Base-by-base conservation (phyloP, 805 yeast genomes). In the Candida golubevii region DNA sequence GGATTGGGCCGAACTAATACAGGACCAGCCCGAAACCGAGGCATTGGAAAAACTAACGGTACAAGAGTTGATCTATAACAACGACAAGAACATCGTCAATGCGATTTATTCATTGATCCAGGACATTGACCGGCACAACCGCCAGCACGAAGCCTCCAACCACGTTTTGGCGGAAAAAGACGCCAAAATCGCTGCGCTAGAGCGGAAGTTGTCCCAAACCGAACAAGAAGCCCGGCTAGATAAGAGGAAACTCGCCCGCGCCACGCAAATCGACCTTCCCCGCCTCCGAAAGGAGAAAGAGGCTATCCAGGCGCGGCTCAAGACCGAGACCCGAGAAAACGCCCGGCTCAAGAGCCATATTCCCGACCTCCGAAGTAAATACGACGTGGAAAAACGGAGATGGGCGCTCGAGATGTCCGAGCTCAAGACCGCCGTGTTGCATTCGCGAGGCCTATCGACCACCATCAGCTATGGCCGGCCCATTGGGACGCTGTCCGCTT, bases 1-100 rank as follows among this genome's bases (percentile, higher is more conserved):
- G n/a, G 59, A 71, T 46, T 67, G 71, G 67, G 53, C 55, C 13
- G 56, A 59, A 8, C 54, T 70, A 31, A 49, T 58, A 9, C 47
- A 44, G 3, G 66, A 61, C 36, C 71, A 67, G 47, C 42, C 54
- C 4, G 36, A 48, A 8, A 34, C 42, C 12, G 53, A 47, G 11
- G 44, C 36, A 6, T 37, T 48, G 11, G 30, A 42, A 18, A 37
- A 45, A n/a, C 47, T 67, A 34, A 45, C 50, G 23, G 42, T 65
- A 10, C 61, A 65, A 6, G 69, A 66, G 12, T 40, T 42, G 11
- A 36, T 67, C 18, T 71, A 65, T 45, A 58, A 63, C 41, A 68
- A 68, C 51, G 74, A 68, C 54, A 64, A 65, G 41, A 63, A 64
- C 44, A 48, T 56, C 29, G 65, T 71, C 37, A 70, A 71, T 46